These are phyloP conservation scores for Clavispora carvajalis DNA, from an alignment of 805 yeast genomes.

Conservation along the genomic window DNA sequence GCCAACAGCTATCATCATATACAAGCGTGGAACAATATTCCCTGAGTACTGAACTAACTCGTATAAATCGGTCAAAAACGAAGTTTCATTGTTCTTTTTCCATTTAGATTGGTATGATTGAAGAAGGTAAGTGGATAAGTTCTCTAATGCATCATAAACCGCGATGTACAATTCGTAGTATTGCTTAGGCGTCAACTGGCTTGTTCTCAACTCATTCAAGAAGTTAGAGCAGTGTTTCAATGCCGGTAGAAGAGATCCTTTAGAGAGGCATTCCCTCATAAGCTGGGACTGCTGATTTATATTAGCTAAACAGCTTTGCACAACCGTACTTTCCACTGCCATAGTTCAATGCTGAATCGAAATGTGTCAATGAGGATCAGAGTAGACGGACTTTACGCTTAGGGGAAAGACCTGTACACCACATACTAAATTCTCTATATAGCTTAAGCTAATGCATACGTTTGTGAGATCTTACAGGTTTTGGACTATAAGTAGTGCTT, in stretches of 20 bases:
- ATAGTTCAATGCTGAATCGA: background rate
- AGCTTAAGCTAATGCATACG: too few species aligned
- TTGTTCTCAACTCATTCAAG: constrained; percentile 75
- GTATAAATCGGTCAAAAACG: constrained; percentile 74
- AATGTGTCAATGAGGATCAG: background rate
- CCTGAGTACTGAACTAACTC: constrained; percentile 95
- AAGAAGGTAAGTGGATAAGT: constrained; percentile 57
- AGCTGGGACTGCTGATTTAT: constrained; percentile 67
- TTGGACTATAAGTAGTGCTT: background rate
- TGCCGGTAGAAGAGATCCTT: constrained; percentile 73
- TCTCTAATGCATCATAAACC: constrained; percentile 75
- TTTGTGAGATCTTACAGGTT: too few species aligned
- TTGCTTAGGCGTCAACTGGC: constrained; percentile 75
- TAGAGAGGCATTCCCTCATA: constrained; percentile 73
- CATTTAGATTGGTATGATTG: constrained; percentile 67
- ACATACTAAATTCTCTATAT: too few species aligned
- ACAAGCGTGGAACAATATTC: constrained; percentile 84
- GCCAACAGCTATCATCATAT: constrained; percentile 93
- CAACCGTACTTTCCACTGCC: background rate
- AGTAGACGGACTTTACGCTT: background rate
- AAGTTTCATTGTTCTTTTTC: constrained; percentile 19
- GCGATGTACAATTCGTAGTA: constrained; percentile 88
- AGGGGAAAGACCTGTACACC: constrained; percentile 1
- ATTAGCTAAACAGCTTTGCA: constrained; percentile 21
- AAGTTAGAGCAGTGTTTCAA: constrained; percentile 80